phyloP scores from a whole-genome alignment of 208 protist genomes.

The Wallacemonas collosoma region DNA sequence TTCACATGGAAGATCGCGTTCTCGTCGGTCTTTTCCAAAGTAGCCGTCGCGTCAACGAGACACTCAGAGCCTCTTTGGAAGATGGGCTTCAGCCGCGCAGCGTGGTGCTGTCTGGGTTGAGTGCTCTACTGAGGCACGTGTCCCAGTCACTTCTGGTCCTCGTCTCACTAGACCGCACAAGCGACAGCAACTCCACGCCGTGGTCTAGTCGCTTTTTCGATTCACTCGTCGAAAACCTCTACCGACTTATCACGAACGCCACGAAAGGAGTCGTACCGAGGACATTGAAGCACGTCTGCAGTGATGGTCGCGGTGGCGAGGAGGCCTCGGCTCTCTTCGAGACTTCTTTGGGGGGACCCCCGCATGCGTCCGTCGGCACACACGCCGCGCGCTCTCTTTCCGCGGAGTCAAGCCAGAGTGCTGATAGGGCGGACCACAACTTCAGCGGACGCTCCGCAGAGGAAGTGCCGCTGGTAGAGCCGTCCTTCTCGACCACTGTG shows the following conservation, averaged over 20 bases:
- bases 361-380: no score
- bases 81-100: background rate
- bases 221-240: background rate
- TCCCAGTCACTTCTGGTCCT: conserved; percentile 14
- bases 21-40: background rate
- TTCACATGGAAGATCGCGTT: background rate
- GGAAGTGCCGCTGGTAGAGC: no score
- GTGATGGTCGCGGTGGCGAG: no score
- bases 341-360: no score
- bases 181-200: background rate
- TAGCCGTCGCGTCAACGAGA: background rate
- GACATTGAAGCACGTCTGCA: no score
- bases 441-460: no score
- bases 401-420: no score
- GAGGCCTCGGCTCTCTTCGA: no score
- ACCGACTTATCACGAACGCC: background rate
- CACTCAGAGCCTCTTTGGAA: background rate
- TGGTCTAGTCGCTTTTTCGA: background rate
- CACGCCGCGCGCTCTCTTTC: no score
- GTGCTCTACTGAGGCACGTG: background rate
- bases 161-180: background rate
- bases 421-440: no score
- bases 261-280: background rate
- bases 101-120: background rate
- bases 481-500: no score